Evolutionary conservation across 2,329 filamentous ascomycete genomes (phyloP).

Genomic region (Lecanosticta acicola): DNA sequence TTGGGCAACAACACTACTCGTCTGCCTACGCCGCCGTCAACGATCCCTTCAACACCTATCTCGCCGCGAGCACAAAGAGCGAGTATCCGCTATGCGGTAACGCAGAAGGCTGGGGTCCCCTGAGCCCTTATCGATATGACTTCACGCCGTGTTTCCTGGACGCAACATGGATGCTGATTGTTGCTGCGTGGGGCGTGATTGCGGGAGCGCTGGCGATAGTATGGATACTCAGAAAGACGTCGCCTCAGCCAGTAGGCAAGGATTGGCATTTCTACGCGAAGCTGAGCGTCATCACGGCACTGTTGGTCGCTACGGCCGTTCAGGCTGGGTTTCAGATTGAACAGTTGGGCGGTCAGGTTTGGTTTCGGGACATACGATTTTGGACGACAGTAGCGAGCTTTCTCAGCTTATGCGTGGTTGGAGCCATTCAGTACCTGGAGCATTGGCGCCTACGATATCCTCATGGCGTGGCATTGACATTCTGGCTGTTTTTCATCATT

Average conservation of each 20-base stretch:
- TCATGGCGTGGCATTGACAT: conserved; percentile 83
- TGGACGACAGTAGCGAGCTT: conserved; percentile 72
- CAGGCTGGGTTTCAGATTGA: conserved; percentile 73
- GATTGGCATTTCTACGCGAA: conserved; percentile 93
- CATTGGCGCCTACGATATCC: conserved; percentile 76
- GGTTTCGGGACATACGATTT: conserved; percentile 77
- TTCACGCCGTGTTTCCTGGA: conserved; percentile 98
- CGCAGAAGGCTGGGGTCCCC: conserved; percentile 87
- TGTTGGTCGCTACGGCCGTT: conserved; percentile 62
- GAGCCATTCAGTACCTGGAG: conserved; percentile 77
- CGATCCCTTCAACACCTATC: conserved; percentile 26
- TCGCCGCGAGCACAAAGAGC: conserved; percentile 19
- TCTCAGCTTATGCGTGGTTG: conserved; percentile 67
- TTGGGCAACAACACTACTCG: conserved; percentile 6
- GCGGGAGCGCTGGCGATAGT: conserved; percentile 72
- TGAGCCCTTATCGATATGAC: conserved; percentile 83
- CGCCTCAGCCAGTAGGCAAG: conserved; percentile 63
- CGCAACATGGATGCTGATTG: conserved; percentile 72
- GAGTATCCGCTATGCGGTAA: conserved; percentile 77
- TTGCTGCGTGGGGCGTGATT: conserved; percentile 71
- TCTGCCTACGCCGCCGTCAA: neutral
- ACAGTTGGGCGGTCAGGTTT: conserved; percentile 57
- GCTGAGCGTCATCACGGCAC: conserved; percentile 62
- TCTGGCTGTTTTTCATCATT: conserved; percentile 83
- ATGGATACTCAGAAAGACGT: conserved; percentile 68